These are phyloP conservation scores for Exophiala xenobiotica DNA, from an alignment of 2,329 filamentous ascomycete species.

Conservation along the genomic window DNA sequence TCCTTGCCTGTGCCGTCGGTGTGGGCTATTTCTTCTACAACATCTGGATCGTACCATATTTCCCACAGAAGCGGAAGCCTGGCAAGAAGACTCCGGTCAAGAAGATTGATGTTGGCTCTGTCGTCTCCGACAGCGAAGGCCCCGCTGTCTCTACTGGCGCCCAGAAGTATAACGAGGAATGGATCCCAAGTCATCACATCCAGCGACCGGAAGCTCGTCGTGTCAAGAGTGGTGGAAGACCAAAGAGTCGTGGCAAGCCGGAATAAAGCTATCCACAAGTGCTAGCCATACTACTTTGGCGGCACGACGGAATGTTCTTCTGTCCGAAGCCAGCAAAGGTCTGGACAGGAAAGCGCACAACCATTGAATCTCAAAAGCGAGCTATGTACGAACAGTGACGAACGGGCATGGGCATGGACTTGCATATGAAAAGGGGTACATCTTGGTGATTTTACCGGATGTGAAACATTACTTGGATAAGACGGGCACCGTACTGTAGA, in stretches of 20 bases:
- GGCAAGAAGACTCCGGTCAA: slow-evolving; percentile 64
- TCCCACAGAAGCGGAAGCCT: slow-evolving; percentile 63
- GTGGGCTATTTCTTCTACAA: slow-evolving; percentile 96
- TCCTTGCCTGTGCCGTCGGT: slow-evolving; percentile 72
- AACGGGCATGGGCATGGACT: too few species aligned
- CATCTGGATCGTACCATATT: slow-evolving; percentile 94
- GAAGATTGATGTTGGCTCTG: slow-evolving; percentile 61
- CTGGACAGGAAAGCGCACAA: too few species aligned
- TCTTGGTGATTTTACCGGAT: too few species aligned
- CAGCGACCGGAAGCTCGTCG: slow-evolving; percentile 73
- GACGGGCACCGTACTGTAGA: too few species aligned
- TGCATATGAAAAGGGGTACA: too few species aligned
- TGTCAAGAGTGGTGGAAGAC: slow-evolving; percentile 51
- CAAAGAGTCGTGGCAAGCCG: slow-evolving; percentile 42
- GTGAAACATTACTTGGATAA: too few species aligned
- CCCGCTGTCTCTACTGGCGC: slow-evolving; percentile 67
- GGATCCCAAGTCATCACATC: slow-evolving; percentile 88
- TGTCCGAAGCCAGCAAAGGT: too few species aligned
- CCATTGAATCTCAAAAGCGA: too few species aligned
- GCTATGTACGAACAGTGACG: too few species aligned
- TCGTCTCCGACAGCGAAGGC: slow-evolving; percentile 69
- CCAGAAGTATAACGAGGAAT: slow-evolving; percentile 84
- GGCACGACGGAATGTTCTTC: too few species aligned
- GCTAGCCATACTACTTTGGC: neutral
- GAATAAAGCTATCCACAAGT: slow-evolving; percentile 12